Evolutionary conservation across 305 asterid species (phyloP).

Genomic region (Solanum hybrid): DNA sequence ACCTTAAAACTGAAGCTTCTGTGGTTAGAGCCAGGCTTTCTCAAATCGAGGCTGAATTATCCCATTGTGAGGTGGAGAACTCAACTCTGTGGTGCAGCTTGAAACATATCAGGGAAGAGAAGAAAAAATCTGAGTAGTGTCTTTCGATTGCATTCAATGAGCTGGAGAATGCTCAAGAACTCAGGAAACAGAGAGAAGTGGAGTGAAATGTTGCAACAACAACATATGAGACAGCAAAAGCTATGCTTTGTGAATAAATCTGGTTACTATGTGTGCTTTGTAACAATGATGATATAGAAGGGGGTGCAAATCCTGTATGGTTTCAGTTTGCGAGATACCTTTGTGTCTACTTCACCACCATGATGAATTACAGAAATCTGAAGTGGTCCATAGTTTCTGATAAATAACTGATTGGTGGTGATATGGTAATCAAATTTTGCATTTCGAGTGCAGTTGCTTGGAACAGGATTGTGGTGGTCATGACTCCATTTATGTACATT

Average conservation of each 20-base stretch:
- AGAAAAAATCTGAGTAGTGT: conserved; percentile 18
- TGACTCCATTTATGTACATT: not conserved
- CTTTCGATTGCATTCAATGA: conserved; percentile 8
- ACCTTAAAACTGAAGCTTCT: conserved; percentile 13
- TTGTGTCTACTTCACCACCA: not conserved
- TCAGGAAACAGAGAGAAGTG: conserved; percentile 18
- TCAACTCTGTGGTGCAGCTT: conserved; percentile 3
- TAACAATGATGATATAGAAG: not conserved
- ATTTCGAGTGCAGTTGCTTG: not conserved
- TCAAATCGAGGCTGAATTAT: conserved; percentile 19
- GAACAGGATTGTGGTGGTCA: not conserved
- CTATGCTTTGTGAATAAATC: conserved; percentile 21
- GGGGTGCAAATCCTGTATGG: not conserved
- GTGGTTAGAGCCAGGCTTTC: conserved; percentile 7
- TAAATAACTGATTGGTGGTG: not conserved
- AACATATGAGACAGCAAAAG: conserved; percentile 24
- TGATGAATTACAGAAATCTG: not conserved
- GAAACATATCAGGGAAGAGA: conserved; percentile 14
- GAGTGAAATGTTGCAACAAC: conserved; percentile 27
- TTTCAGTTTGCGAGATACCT: not conserved
- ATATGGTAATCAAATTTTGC: not conserved
- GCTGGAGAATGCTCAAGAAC: conserved; percentile 18
- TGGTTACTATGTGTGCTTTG: not conserved
- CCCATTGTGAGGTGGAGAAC: not conserved
- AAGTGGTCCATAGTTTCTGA: not conserved